Evolutionary conservation across 2,329 filamentous ascomycete genomes (phyloP).

Genomic region (Fusarium sp.): DNA sequence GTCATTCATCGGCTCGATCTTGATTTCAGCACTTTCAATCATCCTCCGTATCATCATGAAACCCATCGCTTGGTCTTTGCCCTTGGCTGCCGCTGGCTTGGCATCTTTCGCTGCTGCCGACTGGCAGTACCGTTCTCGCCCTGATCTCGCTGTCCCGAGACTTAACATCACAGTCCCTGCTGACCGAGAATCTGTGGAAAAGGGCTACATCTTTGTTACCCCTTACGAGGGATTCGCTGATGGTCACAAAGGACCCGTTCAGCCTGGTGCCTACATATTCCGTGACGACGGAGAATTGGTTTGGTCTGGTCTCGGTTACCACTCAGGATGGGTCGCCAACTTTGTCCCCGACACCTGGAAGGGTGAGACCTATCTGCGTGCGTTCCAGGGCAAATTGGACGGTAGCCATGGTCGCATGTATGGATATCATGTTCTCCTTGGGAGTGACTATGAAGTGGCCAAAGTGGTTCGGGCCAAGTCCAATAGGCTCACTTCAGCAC

Average conservation of each 20-base stretch:
- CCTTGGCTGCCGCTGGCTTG: not conserved
- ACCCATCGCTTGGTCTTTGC: not conserved
- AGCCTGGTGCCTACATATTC: slow-evolving; percentile 66
- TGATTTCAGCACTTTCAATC: no score
- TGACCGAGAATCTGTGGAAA: not conserved
- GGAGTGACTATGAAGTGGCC: not conserved
- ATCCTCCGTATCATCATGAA: not conserved
- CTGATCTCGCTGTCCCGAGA: not conserved
- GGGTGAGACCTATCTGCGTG: slow-evolving; percentile 62
- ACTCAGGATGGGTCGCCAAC: slow-evolving; percentile 63
- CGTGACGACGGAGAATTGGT: slow-evolving; percentile 65
- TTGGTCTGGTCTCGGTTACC: slow-evolving; percentile 67
- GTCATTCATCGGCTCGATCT: not conserved
- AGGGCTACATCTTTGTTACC: not conserved
- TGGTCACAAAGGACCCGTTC: slow-evolving; percentile 52
- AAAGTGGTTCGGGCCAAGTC: not conserved
- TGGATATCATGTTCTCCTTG: not conserved
- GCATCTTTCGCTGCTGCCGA: not conserved
- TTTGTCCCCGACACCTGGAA: slow-evolving; percentile 58
- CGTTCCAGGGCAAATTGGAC: slow-evolving; percentile 58
- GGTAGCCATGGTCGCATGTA: not conserved
- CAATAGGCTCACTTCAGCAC: not conserved
- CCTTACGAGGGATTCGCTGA: not conserved
- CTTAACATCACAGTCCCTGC: not conserved
- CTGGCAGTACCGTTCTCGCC: not conserved